A percentile compares a stretch with the other conserved stretches of the same genome.
Conservation (phyloP, 2,329 filamentous ascomycete genomes). For the Seiridium cupressi region DNA sequence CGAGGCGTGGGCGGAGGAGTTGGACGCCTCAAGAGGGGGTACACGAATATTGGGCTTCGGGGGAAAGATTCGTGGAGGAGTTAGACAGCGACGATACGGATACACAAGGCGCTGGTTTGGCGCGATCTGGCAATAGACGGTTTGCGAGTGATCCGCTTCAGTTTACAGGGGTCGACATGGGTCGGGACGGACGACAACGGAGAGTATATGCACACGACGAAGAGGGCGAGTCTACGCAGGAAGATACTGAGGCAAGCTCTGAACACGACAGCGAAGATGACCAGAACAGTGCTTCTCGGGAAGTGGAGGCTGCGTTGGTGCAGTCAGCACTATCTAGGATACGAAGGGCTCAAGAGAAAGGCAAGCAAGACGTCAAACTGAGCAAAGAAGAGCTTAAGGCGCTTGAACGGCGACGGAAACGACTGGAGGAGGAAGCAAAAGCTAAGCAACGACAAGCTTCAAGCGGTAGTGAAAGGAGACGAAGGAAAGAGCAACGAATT, state of each 20-base stretch:
- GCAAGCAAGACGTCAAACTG: conserved; percentile 76
- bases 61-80: conserved; percentile 62
- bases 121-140: conserved; percentile 41
- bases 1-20: conserved; percentile 75
- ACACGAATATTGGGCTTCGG: conserved; percentile 35
- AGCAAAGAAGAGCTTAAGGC: conserved; percentile 78
- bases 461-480: conserved; percentile 36
- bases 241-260: conserved; percentile 46
- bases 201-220: conserved; percentile 40
- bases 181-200: conserved; percentile 38
- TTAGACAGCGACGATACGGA: conserved; percentile 60
- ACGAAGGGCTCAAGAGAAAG: conserved; percentile 71
- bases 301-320: conserved; percentile 73
- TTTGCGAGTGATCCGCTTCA: conserved; percentile 59
- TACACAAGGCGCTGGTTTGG: conserved; percentile 52
- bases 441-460: conserved; percentile 52
- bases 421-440: conserved; percentile 50
- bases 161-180: conserved; percentile 60
- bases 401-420: conserved; percentile 66
- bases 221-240: conserved; percentile 48
- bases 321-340: conserved; percentile 80
- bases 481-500: conserved; percentile 44
- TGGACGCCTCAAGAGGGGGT: conserved; percentile 50
- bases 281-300: conserved; percentile 55
- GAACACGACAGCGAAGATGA: conserved; percentile 52